Evolutionary conservation across 805 yeast genomes (phyloP).

Genomic region (Henningerozyma blattae): DNA sequence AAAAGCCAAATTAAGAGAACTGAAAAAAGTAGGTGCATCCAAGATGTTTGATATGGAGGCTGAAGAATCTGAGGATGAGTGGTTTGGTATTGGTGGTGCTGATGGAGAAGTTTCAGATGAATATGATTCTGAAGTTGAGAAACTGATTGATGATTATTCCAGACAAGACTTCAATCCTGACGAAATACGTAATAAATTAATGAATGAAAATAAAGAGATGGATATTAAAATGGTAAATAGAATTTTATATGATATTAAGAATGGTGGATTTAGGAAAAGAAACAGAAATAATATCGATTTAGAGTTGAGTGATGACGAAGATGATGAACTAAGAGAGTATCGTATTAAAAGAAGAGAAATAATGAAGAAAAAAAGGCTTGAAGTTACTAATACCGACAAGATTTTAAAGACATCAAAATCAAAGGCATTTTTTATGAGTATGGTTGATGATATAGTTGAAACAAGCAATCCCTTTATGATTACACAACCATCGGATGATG

Average conservation of each 20-base stretch:
- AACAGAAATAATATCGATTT: constrained; percentile 43
- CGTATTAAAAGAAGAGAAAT: constrained; percentile 33
- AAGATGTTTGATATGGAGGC: constrained; percentile 71
- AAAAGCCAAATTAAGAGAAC: constrained; percentile 31
- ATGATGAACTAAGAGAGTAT: constrained; percentile 32
- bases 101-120: constrained; percentile 42
- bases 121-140: constrained; percentile 66
- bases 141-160: constrained; percentile 61
- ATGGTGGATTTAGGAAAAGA: constrained; percentile 54
- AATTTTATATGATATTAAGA: constrained; percentile 58
- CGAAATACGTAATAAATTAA: constrained; percentile 43
- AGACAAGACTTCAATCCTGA: constrained; percentile 44
- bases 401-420: constrained; percentile 43
- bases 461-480: constrained; percentile 18
- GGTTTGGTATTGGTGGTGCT: constrained; percentile 68
- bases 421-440: constrained; percentile 55
- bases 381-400: constrained; percentile 29
- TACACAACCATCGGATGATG: too few species aligned
- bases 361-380: constrained; percentile 38
- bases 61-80: constrained; percentile 82
- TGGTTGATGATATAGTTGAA: constrained; percentile 36
- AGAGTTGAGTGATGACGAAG: constrained; percentile 69
- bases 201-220: constrained; percentile 46
- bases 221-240: constrained; percentile 56
- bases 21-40: constrained; percentile 46